Percentiles rank a stretch among this genome's conserved stretches.
Evolutionary conservation across 106 monocot genomes (phyloP).

Genomic region (Ottelia alismoides): DNA sequence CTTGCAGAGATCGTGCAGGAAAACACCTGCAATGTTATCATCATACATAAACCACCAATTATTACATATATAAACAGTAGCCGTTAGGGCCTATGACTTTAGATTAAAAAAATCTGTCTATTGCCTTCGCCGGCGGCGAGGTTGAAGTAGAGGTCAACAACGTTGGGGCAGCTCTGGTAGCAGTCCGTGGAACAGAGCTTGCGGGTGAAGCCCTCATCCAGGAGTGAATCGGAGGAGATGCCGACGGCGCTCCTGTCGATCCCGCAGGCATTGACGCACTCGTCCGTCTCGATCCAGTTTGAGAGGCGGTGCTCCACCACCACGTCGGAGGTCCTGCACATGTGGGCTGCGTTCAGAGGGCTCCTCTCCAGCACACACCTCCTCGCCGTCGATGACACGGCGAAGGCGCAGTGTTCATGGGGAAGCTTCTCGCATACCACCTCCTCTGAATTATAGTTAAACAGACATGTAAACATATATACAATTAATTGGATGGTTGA

Average conservation of each 20-base stretch:
- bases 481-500: too few species aligned
- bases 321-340: slow-evolving; percentile 44
- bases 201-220: slow-evolving; percentile 4
- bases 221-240: slow-evolving; percentile 13
- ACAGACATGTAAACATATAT: too few species aligned
- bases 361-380: slow-evolving; percentile 46
- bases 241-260: slow-evolving; percentile 13
- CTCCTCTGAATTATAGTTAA: too few species aligned
- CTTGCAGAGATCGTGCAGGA: slow-evolving; percentile 23
- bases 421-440: slow-evolving; percentile 54
- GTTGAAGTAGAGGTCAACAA: slow-evolving; percentile 26
- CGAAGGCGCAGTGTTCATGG: slow-evolving; percentile 42
- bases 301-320: too few species aligned
- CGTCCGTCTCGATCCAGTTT: slow-evolving; percentile 50
- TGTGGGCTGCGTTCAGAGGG: slow-evolving; percentile 7
- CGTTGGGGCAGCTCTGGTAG: slow-evolving; percentile 14
- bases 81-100: too few species aligned
- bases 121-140: slow-evolving; percentile 29
- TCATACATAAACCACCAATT: too few species aligned
- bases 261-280: slow-evolving; percentile 12
- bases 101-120: too few species aligned
- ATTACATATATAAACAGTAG: too few species aligned
- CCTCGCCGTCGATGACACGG: slow-evolving; percentile 35
- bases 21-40: slow-evolving; percentile 16
- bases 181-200: slow-evolving; percentile 12